Conservation (phyloP, 1,139 yeast species). For the Debaryomyces psychrophilus region DNA sequence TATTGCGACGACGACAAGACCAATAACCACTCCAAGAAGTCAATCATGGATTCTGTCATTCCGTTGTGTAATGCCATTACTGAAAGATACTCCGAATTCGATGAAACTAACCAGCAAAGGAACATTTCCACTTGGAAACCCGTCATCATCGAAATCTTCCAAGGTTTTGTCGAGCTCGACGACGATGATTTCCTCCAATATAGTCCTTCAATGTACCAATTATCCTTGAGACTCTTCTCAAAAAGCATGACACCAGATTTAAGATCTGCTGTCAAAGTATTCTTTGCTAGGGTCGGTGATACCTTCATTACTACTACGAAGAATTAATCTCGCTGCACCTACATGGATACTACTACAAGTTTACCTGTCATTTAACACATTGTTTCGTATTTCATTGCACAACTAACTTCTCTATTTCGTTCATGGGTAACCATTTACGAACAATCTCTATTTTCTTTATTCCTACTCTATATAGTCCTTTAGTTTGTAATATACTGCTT, state of each 20-base stretch:
- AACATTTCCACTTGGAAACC: conserved; percentile 89
- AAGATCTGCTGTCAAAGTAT: conserved; percentile 65
- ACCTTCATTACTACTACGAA: conserved; percentile 33
- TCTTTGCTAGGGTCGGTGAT: conserved; percentile 73
- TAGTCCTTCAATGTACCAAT: conserved; percentile 68
- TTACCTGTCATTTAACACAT: no score
- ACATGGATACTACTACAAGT: no score
- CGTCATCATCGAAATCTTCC: conserved; percentile 82
- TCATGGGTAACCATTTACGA: no score
- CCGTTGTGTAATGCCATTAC: conserved; percentile 75
- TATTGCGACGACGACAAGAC: conserved; percentile 69
- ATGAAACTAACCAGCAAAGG: conserved; percentile 75
- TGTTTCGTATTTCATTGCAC: no score
- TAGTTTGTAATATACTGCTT: conserved; percentile 5
- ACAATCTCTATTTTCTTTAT: no score
- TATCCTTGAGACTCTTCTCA: conserved; percentile 66
- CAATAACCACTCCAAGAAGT: conserved; percentile 34
- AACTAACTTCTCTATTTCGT: no score
- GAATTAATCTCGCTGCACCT: background rate
- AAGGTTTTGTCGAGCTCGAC: conserved; percentile 78
- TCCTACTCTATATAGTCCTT: background rate
- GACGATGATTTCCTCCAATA: conserved; percentile 69
- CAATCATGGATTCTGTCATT: conserved; percentile 57
- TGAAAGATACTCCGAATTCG: conserved; percentile 69
- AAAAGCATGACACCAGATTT: conserved; percentile 72